Conservation (phyloP, 2,329 filamentous ascomycete species). For the Mycosphaerella arachidis region DNA sequence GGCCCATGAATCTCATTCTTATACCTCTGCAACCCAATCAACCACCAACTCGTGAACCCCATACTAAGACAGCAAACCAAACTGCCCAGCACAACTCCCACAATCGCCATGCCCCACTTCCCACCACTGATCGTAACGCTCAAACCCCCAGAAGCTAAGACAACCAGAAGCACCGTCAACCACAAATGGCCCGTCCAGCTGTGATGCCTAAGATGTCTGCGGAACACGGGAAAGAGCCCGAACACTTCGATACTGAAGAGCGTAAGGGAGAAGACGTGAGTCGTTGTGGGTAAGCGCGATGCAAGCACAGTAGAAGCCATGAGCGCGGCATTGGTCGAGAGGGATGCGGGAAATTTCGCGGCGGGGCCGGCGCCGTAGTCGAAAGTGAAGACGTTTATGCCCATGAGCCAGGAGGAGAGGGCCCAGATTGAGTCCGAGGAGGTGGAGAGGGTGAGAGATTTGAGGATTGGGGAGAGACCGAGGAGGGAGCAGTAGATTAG, state of each 20-base stretch:
- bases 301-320: constrained; percentile 96
- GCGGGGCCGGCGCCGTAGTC: constrained; percentile 75
- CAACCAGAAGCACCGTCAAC: constrained; percentile 70
- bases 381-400: constrained; percentile 96
- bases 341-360: constrained; percentile 63
- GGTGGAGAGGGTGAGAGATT: constrained; percentile 90
- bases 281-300: constrained; percentile 80
- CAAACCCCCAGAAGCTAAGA: constrained; percentile 74
- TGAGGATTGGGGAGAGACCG: constrained; percentile 89
- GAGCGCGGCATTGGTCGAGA: constrained; percentile 91
- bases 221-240: constrained; percentile 93
- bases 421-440: constrained; percentile 96
- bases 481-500: constrained; percentile 91
- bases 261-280: constrained; percentile 90
- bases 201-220: constrained; percentile 77
- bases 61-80: constrained; percentile 72
- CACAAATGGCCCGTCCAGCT: constrained; percentile 76
- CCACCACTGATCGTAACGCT: constrained; percentile 55
- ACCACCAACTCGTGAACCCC: constrained; percentile 95
- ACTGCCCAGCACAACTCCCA: constrained; percentile 73
- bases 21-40: constrained; percentile 95
- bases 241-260: constrained; percentile 97
- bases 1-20: constrained; percentile 98
- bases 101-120: constrained; percentile 55
- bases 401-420: constrained; percentile 85